Conservation (phyloP, 208 protist genomes). For the Leishmania major region DNA sequence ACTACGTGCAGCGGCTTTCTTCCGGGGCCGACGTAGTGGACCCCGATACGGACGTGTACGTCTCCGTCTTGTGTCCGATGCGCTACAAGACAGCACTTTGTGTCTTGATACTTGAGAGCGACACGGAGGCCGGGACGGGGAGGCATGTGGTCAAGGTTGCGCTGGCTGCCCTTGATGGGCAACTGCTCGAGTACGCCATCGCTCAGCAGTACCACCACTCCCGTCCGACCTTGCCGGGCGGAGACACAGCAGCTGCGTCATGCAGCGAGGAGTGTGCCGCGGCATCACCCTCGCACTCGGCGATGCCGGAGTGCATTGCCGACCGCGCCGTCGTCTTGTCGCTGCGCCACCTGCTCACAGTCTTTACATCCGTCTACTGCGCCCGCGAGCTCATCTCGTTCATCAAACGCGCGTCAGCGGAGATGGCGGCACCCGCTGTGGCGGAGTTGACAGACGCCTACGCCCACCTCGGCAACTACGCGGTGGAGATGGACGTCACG, state of each 20-base stretch:
- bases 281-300: constrained; percentile 1
- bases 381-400: constrained; percentile 37
- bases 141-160: constrained; percentile 39
- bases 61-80: constrained; percentile 45
- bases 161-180: constrained; percentile 45
- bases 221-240: constrained; percentile 1
- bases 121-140: constrained; percentile 30
- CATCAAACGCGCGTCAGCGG: constrained; percentile 13
- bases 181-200: constrained; percentile 68
- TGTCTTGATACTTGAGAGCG: constrained; percentile 44
- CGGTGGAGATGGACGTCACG: constrained; percentile 68
- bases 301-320: constrained; percentile 39
- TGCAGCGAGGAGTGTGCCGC: background rate
- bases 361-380: constrained; percentile 59
- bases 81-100: constrained; percentile 49
- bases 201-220: constrained; percentile 39
- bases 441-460: constrained; percentile 24
- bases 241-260: background rate
- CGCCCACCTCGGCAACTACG: constrained; percentile 46
- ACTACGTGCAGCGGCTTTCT: constrained; percentile 41
- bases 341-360: constrained; percentile 52
- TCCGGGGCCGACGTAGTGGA: constrained; percentile 17
- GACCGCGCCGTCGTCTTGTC: constrained; percentile 49
- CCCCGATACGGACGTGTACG: constrained; percentile 31
- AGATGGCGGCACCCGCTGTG: constrained; percentile 8